phyloP scores from a whole-genome alignment of 805 yeast genomes.

The Kodamaea kakaduensis region DNA sequence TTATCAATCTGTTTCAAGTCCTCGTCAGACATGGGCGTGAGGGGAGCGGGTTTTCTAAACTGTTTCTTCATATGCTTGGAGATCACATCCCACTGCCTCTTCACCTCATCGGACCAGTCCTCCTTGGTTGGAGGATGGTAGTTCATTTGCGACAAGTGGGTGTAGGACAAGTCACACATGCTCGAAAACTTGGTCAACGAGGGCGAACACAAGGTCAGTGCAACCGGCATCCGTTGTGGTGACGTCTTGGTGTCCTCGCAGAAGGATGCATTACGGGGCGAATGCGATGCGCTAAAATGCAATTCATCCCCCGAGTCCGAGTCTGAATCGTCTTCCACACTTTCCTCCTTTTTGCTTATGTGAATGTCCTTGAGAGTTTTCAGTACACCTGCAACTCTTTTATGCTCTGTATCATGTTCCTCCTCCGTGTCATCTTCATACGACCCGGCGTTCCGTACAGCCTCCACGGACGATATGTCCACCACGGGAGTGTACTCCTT shows the following conservation, averaged over 20 bases:
- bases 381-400: background rate
- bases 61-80: slow-evolving; percentile 59
- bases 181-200: slow-evolving; percentile 18
- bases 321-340: slow-evolving; percentile 4
- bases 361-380: slow-evolving; percentile 3
- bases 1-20: slow-evolving; percentile 60
- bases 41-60: slow-evolving; percentile 73
- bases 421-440: slow-evolving; percentile 16
- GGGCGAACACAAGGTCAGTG: slow-evolving; percentile 29
- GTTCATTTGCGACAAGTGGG: slow-evolving; percentile 22
- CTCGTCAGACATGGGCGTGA: slow-evolving; percentile 51
- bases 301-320: slow-evolving; percentile 8
- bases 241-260: slow-evolving; percentile 1
- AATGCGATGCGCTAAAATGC: slow-evolving; percentile 10
- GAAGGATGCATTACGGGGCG: slow-evolving; percentile 4
- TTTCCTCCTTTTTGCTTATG: background rate
- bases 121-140: slow-evolving; percentile 46
- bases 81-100: slow-evolving; percentile 58
- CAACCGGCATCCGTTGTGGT: slow-evolving; percentile 19
- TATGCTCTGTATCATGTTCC: slow-evolving; percentile 10
- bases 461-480: slow-evolving; percentile 26
- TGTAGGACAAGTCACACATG: slow-evolving; percentile 24
- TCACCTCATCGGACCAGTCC: slow-evolving; percentile 67
- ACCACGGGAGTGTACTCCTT: slow-evolving; percentile 27
- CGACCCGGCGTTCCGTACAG: slow-evolving; percentile 14